phyloP scores from a whole-genome alignment of 345 rosid species.

The Turnera subulata region DNA sequence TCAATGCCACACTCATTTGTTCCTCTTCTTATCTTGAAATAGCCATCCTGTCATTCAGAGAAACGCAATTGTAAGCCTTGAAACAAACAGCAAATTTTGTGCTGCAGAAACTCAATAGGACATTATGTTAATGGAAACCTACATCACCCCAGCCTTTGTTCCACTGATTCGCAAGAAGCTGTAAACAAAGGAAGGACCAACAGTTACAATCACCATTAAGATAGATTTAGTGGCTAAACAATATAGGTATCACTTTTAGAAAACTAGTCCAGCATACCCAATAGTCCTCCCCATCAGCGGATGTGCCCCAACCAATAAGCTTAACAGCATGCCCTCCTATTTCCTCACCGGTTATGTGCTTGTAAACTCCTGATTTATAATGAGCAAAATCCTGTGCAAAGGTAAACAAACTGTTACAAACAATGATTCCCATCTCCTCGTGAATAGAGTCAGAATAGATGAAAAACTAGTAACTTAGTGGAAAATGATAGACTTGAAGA shows the following conservation, averaged over 20 bases:
- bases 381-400: slow-evolving; percentile 81
- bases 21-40: slow-evolving; percentile 85
- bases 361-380: slow-evolving; percentile 91
- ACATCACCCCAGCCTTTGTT: slow-evolving; percentile 93
- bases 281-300: slow-evolving; percentile 77
- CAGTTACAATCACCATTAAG: neutral
- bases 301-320: slow-evolving; percentile 96
- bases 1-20: slow-evolving; percentile 90
- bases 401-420: slow-evolving; percentile 4
- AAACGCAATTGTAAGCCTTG: neutral
- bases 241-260: neutral
- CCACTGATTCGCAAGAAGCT: slow-evolving; percentile 98
- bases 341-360: slow-evolving; percentile 62
- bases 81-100: too few relatives aligned
- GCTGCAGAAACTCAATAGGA: neutral
- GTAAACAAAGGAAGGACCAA: slow-evolving; percentile 15
- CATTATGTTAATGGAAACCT: slow-evolving; percentile 25
- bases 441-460: neutral
- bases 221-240: neutral
- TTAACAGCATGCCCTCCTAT: slow-evolving; percentile 97
- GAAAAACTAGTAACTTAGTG: neutral
- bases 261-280: slow-evolving; percentile 52
- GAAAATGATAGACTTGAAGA: neutral
- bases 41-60: slow-evolving; percentile 72
- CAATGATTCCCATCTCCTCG: neutral